Base-by-base conservation (phyloP, 73 alveolate genomes). In the Durusdinium trenchii region DNA sequence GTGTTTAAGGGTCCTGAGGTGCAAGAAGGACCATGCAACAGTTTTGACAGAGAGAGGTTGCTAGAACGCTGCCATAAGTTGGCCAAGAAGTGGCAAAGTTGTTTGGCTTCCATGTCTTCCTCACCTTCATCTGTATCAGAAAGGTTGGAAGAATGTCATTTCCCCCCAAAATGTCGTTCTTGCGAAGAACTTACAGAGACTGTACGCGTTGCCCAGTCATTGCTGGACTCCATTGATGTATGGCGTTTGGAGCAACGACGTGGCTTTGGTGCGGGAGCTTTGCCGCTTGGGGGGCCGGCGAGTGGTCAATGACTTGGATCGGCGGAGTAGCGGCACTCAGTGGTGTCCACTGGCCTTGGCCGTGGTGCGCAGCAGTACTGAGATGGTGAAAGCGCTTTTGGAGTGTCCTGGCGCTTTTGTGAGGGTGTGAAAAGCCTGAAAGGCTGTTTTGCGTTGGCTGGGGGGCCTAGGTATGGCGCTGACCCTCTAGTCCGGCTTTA, bases 191-290 rank as follows among this genome's bases (percentile, higher is more conserved):
- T n/a, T n/a, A n/a, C n/a, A n/a, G n/a, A n/a, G n/a, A n/a, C n/a
- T n/a, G n/a, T n/a, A n/a, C n/a, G n/a, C n/a, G n/a, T n/a, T n/a
- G 40, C 61, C n/a, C 61, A 76, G 98, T 42, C 98, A 91, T 23
- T 91, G 98, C 79, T 91, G 98, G 98, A 91, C 98, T 32, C 90
- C 89, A 0, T 52, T 91, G 90, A 76, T 91, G 51, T 78, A 91
- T 35, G 98, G 78, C 52, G 98, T 91, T 26, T 91, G 98, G 98
- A 69, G 90, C 98, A 71, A 91, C 90, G 85, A 71, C 35, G 90
- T 71, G 57, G 61, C 46, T 6, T 46, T 91, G 90, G 98, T 91
- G 30, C 98, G 89, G 12, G 98, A 91, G 76, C 78, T 91, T 42
- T 69, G 87, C 78, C 87, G 98, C 46, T 54, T 67, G 75, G 98